A percentile compares a stretch with the other conserved stretches of the same genome.
These are phyloP conservation scores for Exophiala xenobiotica DNA, from an alignment of 2,329 filamentous ascomycete species.

Conservation along the genomic window DNA sequence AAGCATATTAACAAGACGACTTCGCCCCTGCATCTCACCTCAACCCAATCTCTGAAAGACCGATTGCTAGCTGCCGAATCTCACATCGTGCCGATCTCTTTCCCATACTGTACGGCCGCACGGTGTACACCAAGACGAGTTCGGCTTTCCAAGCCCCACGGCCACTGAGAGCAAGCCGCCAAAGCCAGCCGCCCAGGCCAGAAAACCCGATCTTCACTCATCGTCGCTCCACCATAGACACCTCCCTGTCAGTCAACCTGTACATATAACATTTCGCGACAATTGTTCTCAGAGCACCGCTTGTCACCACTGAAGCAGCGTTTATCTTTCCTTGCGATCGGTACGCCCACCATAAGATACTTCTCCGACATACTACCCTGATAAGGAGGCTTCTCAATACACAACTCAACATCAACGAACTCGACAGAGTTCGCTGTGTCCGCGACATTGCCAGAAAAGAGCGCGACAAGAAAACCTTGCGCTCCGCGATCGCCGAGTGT, in stretches of 20 bases:
- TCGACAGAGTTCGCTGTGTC: too few species aligned
- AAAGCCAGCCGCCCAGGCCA: conserved; percentile 11
- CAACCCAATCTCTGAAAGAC: background rate
- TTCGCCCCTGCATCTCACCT: too few species aligned
- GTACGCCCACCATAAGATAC: too few species aligned
- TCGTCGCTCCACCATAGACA: conserved; percentile 10
- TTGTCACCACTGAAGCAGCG: too few species aligned
- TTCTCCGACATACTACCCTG: too few species aligned
- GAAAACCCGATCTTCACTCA: conserved; percentile 18
- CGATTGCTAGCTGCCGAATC: conserved; percentile 6
- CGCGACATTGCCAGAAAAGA: background rate
- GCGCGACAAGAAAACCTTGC: background rate
- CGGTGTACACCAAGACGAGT: too few species aligned
- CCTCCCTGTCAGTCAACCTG: conserved; percentile 2
- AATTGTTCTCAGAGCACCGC: background rate
- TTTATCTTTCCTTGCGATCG: too few species aligned
- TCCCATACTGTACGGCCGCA: conserved; percentile 15
- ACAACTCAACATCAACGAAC: too few species aligned
- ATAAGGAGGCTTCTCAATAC: too few species aligned
- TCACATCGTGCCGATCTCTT: conserved; percentile 19
- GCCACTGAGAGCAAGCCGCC: conserved; percentile 17
- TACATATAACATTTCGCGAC: conserved; percentile 6
- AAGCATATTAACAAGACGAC: background rate
- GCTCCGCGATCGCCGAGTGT: background rate
- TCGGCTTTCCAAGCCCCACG: conserved; percentile 18